These are phyloP conservation scores for Boletus rubropictus DNA, from an alignment of 768 basidiomycete genomes.

Conservation along the genomic window DNA sequence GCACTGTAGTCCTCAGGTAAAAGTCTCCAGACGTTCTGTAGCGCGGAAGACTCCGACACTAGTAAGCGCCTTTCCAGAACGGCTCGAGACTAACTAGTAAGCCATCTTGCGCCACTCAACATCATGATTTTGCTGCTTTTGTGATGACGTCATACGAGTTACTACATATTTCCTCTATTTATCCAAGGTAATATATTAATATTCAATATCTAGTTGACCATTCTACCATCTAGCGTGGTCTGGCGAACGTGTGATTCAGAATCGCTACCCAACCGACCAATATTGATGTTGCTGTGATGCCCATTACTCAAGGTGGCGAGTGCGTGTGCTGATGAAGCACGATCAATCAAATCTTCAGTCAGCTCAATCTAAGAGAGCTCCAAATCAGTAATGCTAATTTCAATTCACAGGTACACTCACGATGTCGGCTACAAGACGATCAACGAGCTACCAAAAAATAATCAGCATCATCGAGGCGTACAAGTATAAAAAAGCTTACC, in stretches of 20 bases:
- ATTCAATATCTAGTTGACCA: too few species aligned
- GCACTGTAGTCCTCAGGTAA: too few species aligned
- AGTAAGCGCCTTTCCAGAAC: too few species aligned
- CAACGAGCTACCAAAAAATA: conserved; percentile 41
- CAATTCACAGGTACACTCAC: conserved; percentile 36
- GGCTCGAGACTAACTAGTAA: too few species aligned
- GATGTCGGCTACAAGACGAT: conserved; percentile 63
- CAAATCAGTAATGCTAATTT: conserved; percentile 1
- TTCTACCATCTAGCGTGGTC: conserved; percentile 46
- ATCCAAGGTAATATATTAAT: too few species aligned
- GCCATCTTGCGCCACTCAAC: too few species aligned
- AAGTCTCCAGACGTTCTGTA: too few species aligned
- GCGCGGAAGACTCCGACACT: too few species aligned
- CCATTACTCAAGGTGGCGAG: conserved; percentile 39
- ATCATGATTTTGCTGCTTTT: too few species aligned
- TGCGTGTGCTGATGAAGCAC: conserved; percentile 45
- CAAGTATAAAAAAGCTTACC: conserved; percentile 29
- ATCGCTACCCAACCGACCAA: conserved; percentile 43
- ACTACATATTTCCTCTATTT: too few species aligned
- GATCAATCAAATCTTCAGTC: conserved; percentile 49
- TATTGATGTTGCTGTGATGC: conserved; percentile 27
- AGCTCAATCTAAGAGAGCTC: conserved; percentile 46
- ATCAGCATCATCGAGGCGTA: conserved; percentile 23
- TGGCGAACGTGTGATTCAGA: conserved; percentile 58
- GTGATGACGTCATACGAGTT: too few species aligned